These are phyloP conservation scores for Sanghuangporus weigelae DNA, from an alignment of 1,284 basidiomycete genomes.

Conservation along the genomic window DNA sequence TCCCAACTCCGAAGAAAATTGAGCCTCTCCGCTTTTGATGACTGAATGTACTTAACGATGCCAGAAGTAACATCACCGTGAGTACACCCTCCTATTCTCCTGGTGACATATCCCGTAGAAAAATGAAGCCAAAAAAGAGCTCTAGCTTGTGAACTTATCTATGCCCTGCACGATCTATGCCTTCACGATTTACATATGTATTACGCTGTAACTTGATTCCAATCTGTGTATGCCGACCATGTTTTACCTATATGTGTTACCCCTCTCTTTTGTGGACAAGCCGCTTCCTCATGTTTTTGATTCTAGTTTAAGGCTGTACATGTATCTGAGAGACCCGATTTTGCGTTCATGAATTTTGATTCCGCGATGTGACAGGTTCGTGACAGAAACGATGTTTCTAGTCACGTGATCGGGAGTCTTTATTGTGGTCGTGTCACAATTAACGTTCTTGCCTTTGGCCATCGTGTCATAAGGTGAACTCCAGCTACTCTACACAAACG, in stretches of 20 bases:
- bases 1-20: slow-evolving; percentile 29
- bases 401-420: too few species aligned
- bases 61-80: neutral
- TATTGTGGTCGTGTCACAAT: too few species aligned
- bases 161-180: slow-evolving; percentile 2
- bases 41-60: neutral
- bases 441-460: neutral
- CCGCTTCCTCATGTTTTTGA: neutral
- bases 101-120: neutral
- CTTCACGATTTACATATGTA: neutral
- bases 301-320: neutral
- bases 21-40: slow-evolving; percentile 28
- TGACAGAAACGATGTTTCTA: too few species aligned
- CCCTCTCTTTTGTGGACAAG: neutral
- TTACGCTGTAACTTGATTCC: neutral
- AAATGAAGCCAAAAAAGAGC: neutral
- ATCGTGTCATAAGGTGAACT: neutral
- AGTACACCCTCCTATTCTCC: neutral
- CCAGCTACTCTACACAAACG: neutral
- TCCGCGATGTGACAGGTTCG: too few species aligned
- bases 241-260: neutral
- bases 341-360: too few species aligned
- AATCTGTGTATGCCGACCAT: neutral
- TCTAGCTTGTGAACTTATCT: neutral
- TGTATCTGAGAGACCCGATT: neutral